phyloP scores from a whole-genome alignment of 495 filamentous ascomycete species.

The Saxophila tyrrhenica region DNA sequence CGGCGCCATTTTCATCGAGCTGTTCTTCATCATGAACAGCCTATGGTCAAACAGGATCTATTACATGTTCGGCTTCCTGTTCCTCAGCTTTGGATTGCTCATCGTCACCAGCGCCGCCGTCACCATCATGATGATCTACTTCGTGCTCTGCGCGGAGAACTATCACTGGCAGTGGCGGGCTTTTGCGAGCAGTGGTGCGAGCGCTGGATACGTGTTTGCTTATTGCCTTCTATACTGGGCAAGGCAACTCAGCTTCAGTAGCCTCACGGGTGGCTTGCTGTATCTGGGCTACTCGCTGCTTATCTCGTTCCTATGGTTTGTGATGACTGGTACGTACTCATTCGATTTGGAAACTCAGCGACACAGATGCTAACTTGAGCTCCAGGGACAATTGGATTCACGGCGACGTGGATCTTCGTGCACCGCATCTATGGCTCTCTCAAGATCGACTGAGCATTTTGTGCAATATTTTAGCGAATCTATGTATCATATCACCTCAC shows the following conservation, averaged over 20 bases:
- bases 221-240: slow-evolving; percentile 83
- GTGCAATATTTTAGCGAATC: neutral
- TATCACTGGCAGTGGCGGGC: slow-evolving; percentile 98
- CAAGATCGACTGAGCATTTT: slow-evolving; percentile 58
- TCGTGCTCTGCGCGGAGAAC: slow-evolving; percentile 88
- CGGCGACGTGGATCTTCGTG: slow-evolving; percentile 86
- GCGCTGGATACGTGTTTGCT: slow-evolving; percentile 77
- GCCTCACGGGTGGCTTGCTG: slow-evolving; percentile 72
- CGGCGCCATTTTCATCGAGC: slow-evolving; percentile 90
- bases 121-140: slow-evolving; percentile 86
- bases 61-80: slow-evolving; percentile 99
- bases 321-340: slow-evolving; percentile 70
- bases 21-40: slow-evolving; percentile 96
- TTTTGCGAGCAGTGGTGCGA: slow-evolving; percentile 79
- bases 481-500: neutral
- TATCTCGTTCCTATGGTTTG: slow-evolving; percentile 82
- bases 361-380: neutral
- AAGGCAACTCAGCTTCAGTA: slow-evolving; percentile 70
- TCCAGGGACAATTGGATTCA: slow-evolving; percentile 86
- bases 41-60: slow-evolving; percentile 98
- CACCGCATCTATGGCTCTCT: slow-evolving; percentile 89
- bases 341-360: neutral
- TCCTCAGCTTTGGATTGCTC: slow-evolving; percentile 95
- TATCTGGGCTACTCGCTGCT: slow-evolving; percentile 89
- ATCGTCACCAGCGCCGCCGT: slow-evolving; percentile 89